phyloP scores from a whole-genome alignment of 2,329 filamentous ascomycete genomes.

The Aspergillus udagawae region DNA sequence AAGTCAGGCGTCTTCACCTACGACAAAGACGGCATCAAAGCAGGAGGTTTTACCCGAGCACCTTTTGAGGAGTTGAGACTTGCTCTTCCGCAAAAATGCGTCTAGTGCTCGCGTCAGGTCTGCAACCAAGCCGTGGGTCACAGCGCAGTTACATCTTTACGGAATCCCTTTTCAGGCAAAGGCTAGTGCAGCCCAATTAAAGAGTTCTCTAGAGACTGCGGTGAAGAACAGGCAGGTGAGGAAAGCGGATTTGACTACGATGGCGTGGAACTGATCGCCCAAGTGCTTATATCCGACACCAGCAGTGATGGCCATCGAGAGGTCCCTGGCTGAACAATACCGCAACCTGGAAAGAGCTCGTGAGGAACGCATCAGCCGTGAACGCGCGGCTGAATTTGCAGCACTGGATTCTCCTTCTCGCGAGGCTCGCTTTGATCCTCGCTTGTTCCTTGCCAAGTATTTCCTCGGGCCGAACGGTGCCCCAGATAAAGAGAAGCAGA shows the following conservation, averaged over 20 bases:
- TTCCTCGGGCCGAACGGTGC: not conserved
- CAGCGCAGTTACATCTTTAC: not conserved
- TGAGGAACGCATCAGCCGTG: not conserved
- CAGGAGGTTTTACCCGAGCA: not conserved
- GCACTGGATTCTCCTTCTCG: not conserved
- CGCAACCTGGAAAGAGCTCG: not conserved
- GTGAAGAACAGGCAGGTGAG: conserved; percentile 1
- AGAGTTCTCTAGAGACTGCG: not conserved
- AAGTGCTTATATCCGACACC: not conserved
- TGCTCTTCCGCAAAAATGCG: not conserved
- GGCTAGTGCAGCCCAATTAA: not conserved
- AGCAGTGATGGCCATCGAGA: not conserved
- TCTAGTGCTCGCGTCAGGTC: not conserved
- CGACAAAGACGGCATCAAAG: not conserved
- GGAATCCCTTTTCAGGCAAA: not conserved
- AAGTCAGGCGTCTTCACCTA: not conserved
- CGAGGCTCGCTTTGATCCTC: not conserved
- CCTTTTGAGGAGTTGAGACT: not conserved
- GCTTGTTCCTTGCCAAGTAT: not conserved
- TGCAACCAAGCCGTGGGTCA: conserved; percentile 2
- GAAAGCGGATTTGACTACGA: not conserved
- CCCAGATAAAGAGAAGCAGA: not conserved
- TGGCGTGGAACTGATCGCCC: not conserved
- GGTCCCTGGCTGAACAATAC: not conserved
- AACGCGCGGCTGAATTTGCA: not conserved